A percentile compares a stretch with the other conserved stretches of the same genome.
phyloP scores from a whole-genome alignment of 2,329 filamentous ascomycete genomes.

The Phoma sp. region DNA sequence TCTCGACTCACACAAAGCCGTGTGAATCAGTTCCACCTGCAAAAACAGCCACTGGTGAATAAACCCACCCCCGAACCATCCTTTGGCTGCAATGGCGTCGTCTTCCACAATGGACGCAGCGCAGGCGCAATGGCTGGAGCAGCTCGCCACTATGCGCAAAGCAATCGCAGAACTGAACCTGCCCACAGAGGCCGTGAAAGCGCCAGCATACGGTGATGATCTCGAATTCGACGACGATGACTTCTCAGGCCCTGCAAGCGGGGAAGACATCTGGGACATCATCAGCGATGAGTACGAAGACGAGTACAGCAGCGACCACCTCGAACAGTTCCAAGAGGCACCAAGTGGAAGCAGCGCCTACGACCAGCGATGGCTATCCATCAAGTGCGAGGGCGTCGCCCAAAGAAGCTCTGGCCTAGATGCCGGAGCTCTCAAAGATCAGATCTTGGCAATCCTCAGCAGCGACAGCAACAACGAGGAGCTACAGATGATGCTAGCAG shows the following conservation, averaged over 20 bases:
- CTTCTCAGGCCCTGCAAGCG: constrained; percentile 65
- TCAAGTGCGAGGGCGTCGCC: constrained; percentile 72
- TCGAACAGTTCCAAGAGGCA: constrained; percentile 58
- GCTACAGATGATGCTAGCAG: constrained; percentile 87
- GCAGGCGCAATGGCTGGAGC: constrained; percentile 79
- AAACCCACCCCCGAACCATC: background rate
- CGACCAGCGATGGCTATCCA: constrained; percentile 72
- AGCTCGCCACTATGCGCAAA: constrained; percentile 84
- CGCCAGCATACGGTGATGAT: constrained; percentile 62
- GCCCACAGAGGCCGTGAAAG: constrained; percentile 54
- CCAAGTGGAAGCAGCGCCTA: constrained; percentile 50
- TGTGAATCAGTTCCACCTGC: background rate
- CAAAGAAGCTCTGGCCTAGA: constrained; percentile 70
- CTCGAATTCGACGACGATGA: constrained; percentile 71
- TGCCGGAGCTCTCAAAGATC: constrained; percentile 73
- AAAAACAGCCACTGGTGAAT: background rate
- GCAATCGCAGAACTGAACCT: constrained; percentile 77
- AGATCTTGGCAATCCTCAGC: constrained; percentile 76
- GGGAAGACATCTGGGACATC: constrained; percentile 91
- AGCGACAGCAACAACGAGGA: constrained; percentile 76
- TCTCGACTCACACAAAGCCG: constrained; percentile 1
- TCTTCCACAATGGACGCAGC: constrained; percentile 46
- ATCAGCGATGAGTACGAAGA: constrained; percentile 77
- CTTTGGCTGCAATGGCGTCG: constrained; percentile 43
- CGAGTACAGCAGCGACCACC: constrained; percentile 68